Evolutionary conservation across 2,329 filamentous ascomycete species (phyloP).

Genomic region (Biscogniauxia sp.): DNA sequence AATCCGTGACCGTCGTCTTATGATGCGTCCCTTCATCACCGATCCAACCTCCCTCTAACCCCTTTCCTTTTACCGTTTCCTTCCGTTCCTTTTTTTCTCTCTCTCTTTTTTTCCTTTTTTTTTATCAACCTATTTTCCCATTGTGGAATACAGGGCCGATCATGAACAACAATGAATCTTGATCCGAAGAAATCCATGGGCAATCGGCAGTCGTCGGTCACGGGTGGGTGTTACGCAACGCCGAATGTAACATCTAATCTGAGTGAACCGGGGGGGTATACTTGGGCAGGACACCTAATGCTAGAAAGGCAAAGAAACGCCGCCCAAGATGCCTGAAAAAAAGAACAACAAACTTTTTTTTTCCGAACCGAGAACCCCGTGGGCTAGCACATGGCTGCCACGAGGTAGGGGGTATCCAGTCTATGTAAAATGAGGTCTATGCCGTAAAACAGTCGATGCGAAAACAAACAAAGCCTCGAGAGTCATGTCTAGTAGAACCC

Average conservation of each 20-base stretch:
- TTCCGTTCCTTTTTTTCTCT: conserved; percentile 14
- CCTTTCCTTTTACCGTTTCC: conserved; percentile 13
- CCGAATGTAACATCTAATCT: conserved; percentile 18
- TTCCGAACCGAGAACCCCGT: conserved; percentile 27
- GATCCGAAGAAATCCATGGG: neutral
- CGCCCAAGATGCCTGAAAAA: conserved; percentile 24
- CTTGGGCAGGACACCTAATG: conserved; percentile 25
- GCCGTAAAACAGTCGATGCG: conserved; percentile 24
- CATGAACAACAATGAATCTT: conserved; percentile 9
- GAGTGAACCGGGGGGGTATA: conserved; percentile 18
- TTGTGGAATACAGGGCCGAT: neutral
- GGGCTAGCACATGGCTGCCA: conserved; percentile 19
- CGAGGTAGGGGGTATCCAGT: conserved; percentile 31
- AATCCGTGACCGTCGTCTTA: neutral
- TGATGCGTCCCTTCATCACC: conserved; percentile 10
- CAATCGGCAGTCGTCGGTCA: neutral
- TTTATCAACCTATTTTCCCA: neutral
- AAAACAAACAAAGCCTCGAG: conserved; percentile 11
- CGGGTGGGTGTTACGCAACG: neutral
- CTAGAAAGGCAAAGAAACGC: conserved; percentile 28
- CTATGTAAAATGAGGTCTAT: conserved; percentile 30
- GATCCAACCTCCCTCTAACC: neutral
- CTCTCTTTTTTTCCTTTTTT: conserved; percentile 17
- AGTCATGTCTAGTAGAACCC: neutral
- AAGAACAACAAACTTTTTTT: conserved; percentile 27